Conservation (phyloP, 2,329 filamentous ascomycete genomes). For the Alternaria conjuncta region DNA sequence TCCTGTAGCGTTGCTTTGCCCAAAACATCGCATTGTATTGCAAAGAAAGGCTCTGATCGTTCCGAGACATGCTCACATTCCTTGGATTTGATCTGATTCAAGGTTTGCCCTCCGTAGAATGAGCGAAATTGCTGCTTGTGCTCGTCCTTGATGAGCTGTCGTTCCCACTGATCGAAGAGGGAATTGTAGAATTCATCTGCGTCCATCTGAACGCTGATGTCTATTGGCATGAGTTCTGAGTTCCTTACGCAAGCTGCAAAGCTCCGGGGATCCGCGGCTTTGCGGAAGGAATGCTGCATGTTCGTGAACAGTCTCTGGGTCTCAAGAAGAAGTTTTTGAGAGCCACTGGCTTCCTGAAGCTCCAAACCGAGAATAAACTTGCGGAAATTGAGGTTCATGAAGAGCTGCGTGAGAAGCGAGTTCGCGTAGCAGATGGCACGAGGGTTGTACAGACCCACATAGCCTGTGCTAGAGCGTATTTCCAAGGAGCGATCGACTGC, state of each 20-base stretch:
- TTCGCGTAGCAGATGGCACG: slow-evolving; percentile 98
- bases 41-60: slow-evolving; percentile 86
- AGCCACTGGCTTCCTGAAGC: slow-evolving; percentile 60
- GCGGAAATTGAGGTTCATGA: slow-evolving; percentile 91
- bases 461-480: slow-evolving; percentile 78
- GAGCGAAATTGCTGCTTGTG: slow-evolving; percentile 76
- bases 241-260: slow-evolving; percentile 80
- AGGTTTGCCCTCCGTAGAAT: slow-evolving; percentile 89
- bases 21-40: slow-evolving; percentile 95
- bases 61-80: slow-evolving; percentile 95
- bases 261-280: slow-evolving; percentile 73
- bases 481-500: slow-evolving; percentile 68
- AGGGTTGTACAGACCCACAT: slow-evolving; percentile 88
- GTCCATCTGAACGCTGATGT: slow-evolving; percentile 93
- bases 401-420: slow-evolving; percentile 90
- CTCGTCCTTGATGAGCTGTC: slow-evolving; percentile 71
- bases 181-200: slow-evolving; percentile 98
- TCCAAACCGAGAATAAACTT: slow-evolving; percentile 73
- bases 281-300: slow-evolving; percentile 82
- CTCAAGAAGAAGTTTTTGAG: slow-evolving; percentile 74
- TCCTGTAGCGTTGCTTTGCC: slow-evolving; percentile 84
- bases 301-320: slow-evolving; percentile 82
- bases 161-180: slow-evolving; percentile 89
- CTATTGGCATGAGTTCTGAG: slow-evolving; percentile 81
- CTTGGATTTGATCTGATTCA: slow-evolving; percentile 94